Evolutionary conservation across 345 rosid species (phyloP), one percentile per base, ranked within the genome.

Genomic region (Ricinus communis): DNA sequence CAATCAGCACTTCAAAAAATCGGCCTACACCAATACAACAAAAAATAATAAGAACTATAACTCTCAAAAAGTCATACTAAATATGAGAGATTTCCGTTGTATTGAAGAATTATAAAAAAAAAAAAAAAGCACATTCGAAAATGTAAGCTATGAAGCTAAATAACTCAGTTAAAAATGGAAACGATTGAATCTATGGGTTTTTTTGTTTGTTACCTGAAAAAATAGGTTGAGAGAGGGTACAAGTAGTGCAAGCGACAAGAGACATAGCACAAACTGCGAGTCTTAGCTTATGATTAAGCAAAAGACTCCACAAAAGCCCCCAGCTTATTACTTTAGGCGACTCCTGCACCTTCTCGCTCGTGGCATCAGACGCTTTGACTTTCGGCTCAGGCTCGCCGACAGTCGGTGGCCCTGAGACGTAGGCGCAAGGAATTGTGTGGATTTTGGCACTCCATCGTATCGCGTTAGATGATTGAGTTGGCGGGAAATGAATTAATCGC

Each of bases 201-300:
- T 9, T 38, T 38, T 33, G 38, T 33, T 28, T 41, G 9, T 19
- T 70, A 90, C 98, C 98, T 27, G 98, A 94, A 68, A 86, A 94
- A 27, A 94, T 72, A 30, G 97, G 95, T 97, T 88, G 86, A 19
- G 97, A 90, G 70, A 94, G 96, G 66, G 97, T 94, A 65, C 93
- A 94, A 4, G 83, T 68, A 71, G 91, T 85, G 84, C 96, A 78
- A 13, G 91, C 96, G 71, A 85, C 19, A 25, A 94, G 90, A 66
- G 97, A 70, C 65, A 86, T 60, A 22, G 76, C 55, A 38, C 88
- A 82, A 65, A 86, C 38, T 27, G 71, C 73, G 18, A 91, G 82
- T 63, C 90, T 81, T 22, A 83, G 78, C 79, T 86, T 94, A 76
- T 94, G 97, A 72, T 71, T 66, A 51, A 62, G 45, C 80, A 94